These are phyloP conservation scores for Tetrahymena thermophila DNA, from an alignment of 73 alveolate species.

Conservation along the genomic window DNA sequence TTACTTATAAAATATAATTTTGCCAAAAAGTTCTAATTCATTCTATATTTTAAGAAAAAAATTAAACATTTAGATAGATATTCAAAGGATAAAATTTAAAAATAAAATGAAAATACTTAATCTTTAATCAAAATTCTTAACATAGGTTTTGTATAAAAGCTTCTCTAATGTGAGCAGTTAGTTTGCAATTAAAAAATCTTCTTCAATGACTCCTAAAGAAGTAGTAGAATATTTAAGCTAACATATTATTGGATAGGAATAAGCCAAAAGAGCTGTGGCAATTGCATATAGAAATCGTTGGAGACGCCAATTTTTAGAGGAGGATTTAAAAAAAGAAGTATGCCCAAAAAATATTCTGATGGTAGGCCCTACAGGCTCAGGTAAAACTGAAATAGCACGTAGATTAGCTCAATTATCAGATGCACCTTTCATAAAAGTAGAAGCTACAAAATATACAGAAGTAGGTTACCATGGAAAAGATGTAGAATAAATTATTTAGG, in stretches of 20 bases:
- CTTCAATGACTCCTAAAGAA: constrained; percentile 31
- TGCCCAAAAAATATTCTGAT: constrained; percentile 62
- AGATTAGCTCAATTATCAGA: constrained; percentile 55
- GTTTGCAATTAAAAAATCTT: background rate
- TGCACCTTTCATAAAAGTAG: constrained; percentile 76
- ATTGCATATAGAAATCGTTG: constrained; percentile 43
- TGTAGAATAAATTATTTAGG: constrained; percentile 54
- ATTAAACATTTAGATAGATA: background rate
- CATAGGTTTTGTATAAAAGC: background rate
- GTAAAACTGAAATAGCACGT: constrained; percentile 76
- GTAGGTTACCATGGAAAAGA: constrained; percentile 78
- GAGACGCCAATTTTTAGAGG: constrained; percentile 43
- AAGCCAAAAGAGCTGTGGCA: constrained; percentile 54
- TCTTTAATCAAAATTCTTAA: constrained; percentile 9
- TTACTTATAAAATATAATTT: constrained; percentile 13
- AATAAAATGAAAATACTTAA: constrained; percentile 23
- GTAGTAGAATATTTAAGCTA: constrained; percentile 34
- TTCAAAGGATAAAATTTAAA: background rate
- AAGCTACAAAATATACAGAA: constrained; percentile 76
- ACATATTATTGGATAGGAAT: constrained; percentile 35
- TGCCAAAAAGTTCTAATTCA: background rate
- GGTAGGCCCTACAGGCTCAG: constrained; percentile 66
- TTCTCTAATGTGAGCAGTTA: background rate
- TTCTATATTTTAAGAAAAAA: constrained; percentile 22
- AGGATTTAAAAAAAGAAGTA: constrained; percentile 49